A percentile compares a stretch with the other conserved stretches of the same genome.
Evolutionary conservation across 805 yeast genomes (phyloP).

Genomic region (Debaryomyces tyrocola): DNA sequence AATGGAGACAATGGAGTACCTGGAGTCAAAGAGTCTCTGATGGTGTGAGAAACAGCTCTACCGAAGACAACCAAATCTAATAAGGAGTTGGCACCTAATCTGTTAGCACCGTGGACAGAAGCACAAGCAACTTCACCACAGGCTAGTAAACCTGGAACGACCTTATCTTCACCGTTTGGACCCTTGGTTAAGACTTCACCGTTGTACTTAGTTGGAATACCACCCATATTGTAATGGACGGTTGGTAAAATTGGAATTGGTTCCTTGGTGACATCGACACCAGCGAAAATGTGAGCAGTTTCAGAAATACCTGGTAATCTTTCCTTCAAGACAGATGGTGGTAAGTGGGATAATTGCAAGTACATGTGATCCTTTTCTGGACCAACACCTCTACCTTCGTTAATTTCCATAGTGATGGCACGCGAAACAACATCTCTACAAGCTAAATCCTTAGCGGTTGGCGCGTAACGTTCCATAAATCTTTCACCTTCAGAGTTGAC

Average conservation of each 20-base stretch:
- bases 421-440: constrained; percentile 98
- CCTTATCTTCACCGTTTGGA: constrained; percentile 83
- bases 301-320: constrained; percentile 99
- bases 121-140: constrained; percentile 99
- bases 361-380: constrained; percentile 91
- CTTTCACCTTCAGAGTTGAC: constrained; percentile 97
- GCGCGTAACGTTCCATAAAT: constrained; percentile 99
- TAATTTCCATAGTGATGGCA: constrained; percentile 97
- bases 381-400: constrained; percentile 99
- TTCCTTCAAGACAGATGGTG: constrained; percentile 86
- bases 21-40: constrained; percentile 81
- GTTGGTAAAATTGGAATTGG: constrained; percentile 98
- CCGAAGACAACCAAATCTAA: constrained; percentile 97
- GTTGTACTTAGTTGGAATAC: constrained; percentile 96
- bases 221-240: constrained; percentile 99
- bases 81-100: constrained; percentile 97
- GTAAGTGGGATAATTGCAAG: constrained; percentile 91
- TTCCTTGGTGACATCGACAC: constrained; percentile 98
- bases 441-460: constrained; percentile 97
- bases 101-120: constrained; percentile 98
- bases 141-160: constrained; percentile 91
- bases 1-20: constrained; percentile 81
- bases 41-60: constrained; percentile 95
- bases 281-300: constrained; percentile 97
- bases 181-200: constrained; percentile 90